A percentile compares a stretch with the other conserved stretches of the same genome.
Conservation (phyloP, 352 stramenopile species). For the Phytophthora syringae region DNA sequence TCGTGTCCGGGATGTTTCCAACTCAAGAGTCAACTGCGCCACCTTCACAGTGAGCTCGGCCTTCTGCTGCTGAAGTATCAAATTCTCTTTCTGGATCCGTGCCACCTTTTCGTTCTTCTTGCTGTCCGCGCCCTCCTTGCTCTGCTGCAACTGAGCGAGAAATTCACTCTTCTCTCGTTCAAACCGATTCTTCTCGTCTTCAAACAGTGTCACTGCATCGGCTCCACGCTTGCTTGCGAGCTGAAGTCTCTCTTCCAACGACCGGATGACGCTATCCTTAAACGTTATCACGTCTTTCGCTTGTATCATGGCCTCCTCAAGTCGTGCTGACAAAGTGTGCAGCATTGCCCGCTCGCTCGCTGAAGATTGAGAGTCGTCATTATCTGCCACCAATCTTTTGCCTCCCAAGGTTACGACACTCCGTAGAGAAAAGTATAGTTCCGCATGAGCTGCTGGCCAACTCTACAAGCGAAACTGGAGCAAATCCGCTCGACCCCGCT, state of each 20-base stretch:
- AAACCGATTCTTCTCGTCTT: slow-evolving; percentile 27
- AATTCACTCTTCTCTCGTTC: slow-evolving; percentile 24
- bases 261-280: slow-evolving; percentile 66
- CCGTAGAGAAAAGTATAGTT: too few relatives aligned
- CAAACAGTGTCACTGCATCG: slow-evolving; percentile 19
- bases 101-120: slow-evolving; percentile 22
- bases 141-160: slow-evolving; percentile 33
- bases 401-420: too few relatives aligned
- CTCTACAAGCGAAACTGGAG: slow-evolving; percentile 56
- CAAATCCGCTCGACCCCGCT: slow-evolving; percentile 34
- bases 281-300: slow-evolving; percentile 73
- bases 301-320: slow-evolving; percentile 72
- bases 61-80: slow-evolving; percentile 36
- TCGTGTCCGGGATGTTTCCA: slow-evolving; percentile 33
- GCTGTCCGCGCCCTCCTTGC: slow-evolving; percentile 5
- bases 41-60: slow-evolving; percentile 39
- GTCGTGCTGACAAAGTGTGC: slow-evolving; percentile 56
- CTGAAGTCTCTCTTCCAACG: slow-evolving; percentile 49
- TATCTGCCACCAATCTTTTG: too few relatives aligned
- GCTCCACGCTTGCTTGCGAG: slow-evolving; percentile 34
- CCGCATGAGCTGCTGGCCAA: too few relatives aligned
- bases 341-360: slow-evolving; percentile 49
- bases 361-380: slow-evolving; percentile 2
- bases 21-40: slow-evolving; percentile 38
- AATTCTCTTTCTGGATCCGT: slow-evolving; percentile 17